Base-by-base conservation (phyloP, 768 basidiomycete genomes). In the Dendrothele bispora region DNA sequence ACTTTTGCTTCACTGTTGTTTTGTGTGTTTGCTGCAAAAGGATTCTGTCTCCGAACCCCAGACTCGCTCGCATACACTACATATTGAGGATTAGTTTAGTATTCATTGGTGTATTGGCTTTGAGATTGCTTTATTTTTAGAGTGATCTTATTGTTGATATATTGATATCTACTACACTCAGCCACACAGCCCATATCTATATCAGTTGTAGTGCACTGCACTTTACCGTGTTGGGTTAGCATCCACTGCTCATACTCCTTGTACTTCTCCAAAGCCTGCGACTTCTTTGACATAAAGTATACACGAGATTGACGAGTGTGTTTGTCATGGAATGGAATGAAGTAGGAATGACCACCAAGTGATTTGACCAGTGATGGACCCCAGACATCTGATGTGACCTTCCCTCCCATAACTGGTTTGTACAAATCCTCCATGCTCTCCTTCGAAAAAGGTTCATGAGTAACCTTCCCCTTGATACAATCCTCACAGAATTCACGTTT, bases 401-500 rank as follows among this genome's bases (percentile, higher is more conserved):
- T 58, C 15, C 55, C 57, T 0, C 57, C 55, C 40, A 56, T 32
- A n/a, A 32, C 30, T n/a, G 30, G 30, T 32, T 32, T 10, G 34
- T 5, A 27, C 41, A 8, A 61, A 43, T 32, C 51, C 51, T 49
- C 56, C 46, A 42, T 28, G 21, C 47, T 46, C 39, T 44, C 49
- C 47, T 53, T 57, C 7, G 58, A 54, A 18, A 67, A 56, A 0
- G 60, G 55, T 26, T 59, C 55, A 1, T 43, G 48, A 4, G 54
- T 56, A 3, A 56, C 49, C 40, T 68, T 70, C 6, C 59, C 60
- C 34, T 58, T 49, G 2, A 50, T 43, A 26, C 61, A 70, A 2
- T 48, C 50, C 25, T 57, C 54, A 50, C 67, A 69, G 43, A 55
- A 53, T 21, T 26, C 28, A 52, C 12, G 36, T 17, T 39, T 53